Conservation (phyloP, 768 basidiomycete genomes). For the Rhizopogon sp. region DNA sequence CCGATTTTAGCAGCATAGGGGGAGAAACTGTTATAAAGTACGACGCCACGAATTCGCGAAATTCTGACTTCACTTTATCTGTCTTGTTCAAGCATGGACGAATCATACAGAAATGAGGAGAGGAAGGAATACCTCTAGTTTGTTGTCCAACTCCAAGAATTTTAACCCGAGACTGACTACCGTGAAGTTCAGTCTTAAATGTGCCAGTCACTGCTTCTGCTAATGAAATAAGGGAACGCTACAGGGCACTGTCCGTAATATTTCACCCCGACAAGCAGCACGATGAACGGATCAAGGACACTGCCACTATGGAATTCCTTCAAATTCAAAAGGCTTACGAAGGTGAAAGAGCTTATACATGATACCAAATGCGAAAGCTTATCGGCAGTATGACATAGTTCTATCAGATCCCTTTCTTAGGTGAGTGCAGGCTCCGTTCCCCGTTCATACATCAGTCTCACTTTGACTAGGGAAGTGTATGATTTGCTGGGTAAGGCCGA, state of each 20-base stretch:
- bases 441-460: conserved; percentile 8
- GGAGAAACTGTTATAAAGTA: background rate
- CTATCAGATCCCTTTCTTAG: conserved; percentile 68
- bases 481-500: conserved; percentile 55
- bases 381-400: conserved; percentile 32
- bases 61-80: too few relatives aligned
- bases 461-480: conserved; percentile 56
- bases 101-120: background rate
- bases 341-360: conserved; percentile 34
- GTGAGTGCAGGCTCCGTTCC: conserved; percentile 30
- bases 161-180: background rate
- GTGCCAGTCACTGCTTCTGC: conserved; percentile 58
- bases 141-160: conserved; percentile 5
- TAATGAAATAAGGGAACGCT: conserved; percentile 69
- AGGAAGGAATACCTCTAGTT: conserved; percentile 25
- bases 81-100: background rate
- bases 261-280: conserved; percentile 86
- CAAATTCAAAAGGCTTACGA: conserved; percentile 83
- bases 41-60: background rate
- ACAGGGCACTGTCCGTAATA: conserved; percentile 64
- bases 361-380: background rate
- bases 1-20: background rate
- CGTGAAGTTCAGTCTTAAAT: conserved; percentile 61
- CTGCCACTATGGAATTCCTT: conserved; percentile 64
- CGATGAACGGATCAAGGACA: conserved; percentile 46